A percentile compares a stretch with the other conserved stretches of the same genome.
Conservation (phyloP, 106 monocot species). For the Gastrodia elata region DNA sequence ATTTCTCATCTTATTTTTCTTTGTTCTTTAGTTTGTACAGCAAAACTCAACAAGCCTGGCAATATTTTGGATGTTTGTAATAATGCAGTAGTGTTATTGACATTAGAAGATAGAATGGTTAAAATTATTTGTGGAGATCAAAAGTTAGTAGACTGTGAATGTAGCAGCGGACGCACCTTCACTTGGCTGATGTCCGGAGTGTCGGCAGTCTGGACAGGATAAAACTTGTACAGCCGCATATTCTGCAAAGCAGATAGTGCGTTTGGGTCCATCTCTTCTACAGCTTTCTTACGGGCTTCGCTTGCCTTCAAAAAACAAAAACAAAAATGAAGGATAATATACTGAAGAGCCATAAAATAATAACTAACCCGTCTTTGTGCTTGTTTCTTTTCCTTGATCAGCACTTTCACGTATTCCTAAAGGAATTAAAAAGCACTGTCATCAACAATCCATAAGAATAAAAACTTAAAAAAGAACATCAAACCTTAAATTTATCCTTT, state of each 20-base stretch:
- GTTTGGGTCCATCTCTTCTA: conserved; percentile 68
- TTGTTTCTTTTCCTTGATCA: conserved; percentile 67
- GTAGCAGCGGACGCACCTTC: conserved; percentile 37
- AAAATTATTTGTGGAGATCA: too few relatives aligned
- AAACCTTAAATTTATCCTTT: conserved; percentile 80
- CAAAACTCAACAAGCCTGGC: too few relatives aligned
- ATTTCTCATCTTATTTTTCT: too few relatives aligned
- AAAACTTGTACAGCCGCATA: conserved; percentile 86
- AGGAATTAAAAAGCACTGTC: conserved; percentile 1
- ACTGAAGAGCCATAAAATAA: not conserved
- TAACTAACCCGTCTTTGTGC: conserved; percentile 47
- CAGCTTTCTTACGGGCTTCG: conserved; percentile 70
- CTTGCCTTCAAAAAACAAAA: conserved; percentile 40
- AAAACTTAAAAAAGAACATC: too few relatives aligned
- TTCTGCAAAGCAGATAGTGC: conserved; percentile 68
- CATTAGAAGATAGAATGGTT: not conserved
- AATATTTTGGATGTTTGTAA: too few relatives aligned
- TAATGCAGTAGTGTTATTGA: too few relatives aligned
- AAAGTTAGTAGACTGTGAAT: not conserved
- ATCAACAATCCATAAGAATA: not conserved
- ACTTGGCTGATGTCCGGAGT: conserved; percentile 77
- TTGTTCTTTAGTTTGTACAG: too few relatives aligned
- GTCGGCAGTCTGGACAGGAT: conserved; percentile 62
- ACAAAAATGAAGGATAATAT: not conserved
- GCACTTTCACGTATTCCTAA: conserved; percentile 71